Percentiles rank a stretch among this genome's conserved stretches.
phyloP scores from a whole-genome alignment of 1,284 basidiomycete genomes.

The Pulchroboletus neoregius region DNA sequence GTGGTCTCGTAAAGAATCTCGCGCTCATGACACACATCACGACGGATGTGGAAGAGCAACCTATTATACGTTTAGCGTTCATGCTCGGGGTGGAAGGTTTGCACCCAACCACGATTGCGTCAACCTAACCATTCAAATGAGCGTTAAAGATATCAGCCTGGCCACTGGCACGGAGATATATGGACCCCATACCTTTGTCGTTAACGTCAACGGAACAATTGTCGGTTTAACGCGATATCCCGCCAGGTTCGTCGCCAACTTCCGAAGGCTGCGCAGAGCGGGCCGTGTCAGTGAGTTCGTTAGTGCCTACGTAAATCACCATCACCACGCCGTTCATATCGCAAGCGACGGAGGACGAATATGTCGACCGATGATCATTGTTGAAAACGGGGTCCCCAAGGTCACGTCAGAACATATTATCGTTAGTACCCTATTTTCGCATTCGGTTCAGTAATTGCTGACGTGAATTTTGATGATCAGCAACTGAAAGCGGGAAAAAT shows the following conservation, averaged over 20 bases:
- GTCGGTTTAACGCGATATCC: slow-evolving; percentile 91
- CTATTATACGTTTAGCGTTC: slow-evolving; percentile 86
- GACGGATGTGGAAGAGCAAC: slow-evolving; percentile 96
- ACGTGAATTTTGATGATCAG: slow-evolving; percentile 37
- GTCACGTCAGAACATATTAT: slow-evolving; percentile 82
- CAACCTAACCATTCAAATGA: slow-evolving; percentile 12
- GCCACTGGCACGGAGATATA: slow-evolving; percentile 97
- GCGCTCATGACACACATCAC: slow-evolving; percentile 99
- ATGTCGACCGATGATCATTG: slow-evolving; percentile 97
- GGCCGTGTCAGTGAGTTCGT: slow-evolving; percentile 96
- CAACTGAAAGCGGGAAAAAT: slow-evolving; percentile 77
- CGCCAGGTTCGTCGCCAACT: slow-evolving; percentile 82
- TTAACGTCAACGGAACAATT: slow-evolving; percentile 96
- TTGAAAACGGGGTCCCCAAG: slow-evolving; percentile 77
- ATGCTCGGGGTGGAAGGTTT: slow-evolving; percentile 93
- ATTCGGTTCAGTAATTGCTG: slow-evolving; percentile 8
- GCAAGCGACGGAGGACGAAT: slow-evolving; percentile 98
- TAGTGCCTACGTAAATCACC: slow-evolving; percentile 94
- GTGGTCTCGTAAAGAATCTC: slow-evolving; percentile 97
- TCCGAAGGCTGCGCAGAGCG: slow-evolving; percentile 89
- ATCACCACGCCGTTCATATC: slow-evolving; percentile 94
- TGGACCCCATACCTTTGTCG: slow-evolving; percentile 85
- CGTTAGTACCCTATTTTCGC: slow-evolving; percentile 39
- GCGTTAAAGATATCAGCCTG: slow-evolving; percentile 85
- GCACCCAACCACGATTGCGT: slow-evolving; percentile 20